A percentile compares a stretch with the other conserved stretches of the same genome.
phyloP scores from a whole-genome alignment of 306 rosid genomes.

The Vachellia collinsii region DNA sequence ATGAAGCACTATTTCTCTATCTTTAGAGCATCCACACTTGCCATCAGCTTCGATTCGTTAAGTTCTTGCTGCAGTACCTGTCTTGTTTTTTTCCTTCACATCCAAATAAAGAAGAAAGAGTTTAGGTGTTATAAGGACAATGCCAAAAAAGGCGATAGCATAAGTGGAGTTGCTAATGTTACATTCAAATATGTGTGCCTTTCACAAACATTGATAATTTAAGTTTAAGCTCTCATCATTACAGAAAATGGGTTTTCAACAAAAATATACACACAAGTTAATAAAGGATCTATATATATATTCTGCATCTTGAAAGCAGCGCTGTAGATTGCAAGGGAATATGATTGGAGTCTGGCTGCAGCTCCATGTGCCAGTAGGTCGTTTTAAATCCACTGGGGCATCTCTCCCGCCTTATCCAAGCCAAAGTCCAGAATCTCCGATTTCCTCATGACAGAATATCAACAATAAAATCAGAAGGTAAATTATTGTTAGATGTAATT shows the following conservation, averaged over 20 bases:
- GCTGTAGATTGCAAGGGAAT: constrained; percentile 1
- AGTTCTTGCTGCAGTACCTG: not conserved
- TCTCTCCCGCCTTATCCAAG: not conserved
- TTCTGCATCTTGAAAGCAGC: not conserved
- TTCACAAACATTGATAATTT: too few species aligned
- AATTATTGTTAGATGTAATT: not conserved
- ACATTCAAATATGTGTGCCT: not conserved
- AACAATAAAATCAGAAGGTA: not conserved
- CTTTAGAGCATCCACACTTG: not conserved
- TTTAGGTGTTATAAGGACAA: not conserved
- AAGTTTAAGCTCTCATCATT: not conserved
- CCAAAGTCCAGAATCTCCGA: constrained; percentile 4
- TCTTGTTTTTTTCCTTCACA: not conserved
- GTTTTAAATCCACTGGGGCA: constrained; percentile 7
- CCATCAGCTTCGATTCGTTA: not conserved
- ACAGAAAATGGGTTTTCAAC: not conserved
- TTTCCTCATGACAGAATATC: not conserved
- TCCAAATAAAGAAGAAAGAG: not conserved
- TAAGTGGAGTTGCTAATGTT: not conserved
- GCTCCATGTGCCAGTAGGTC: constrained; percentile 10
- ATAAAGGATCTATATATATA: not conserved
- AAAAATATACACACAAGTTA: not conserved
- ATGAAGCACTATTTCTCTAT: not conserved
- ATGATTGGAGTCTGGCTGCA: not conserved
- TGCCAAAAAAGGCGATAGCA: not conserved